Percentiles rank a stretch among this genome's conserved stretches.
Evolutionary conservation across 2,329 filamentous ascomycete species (phyloP).

Genomic region (Arthrinium phaeospermum): DNA sequence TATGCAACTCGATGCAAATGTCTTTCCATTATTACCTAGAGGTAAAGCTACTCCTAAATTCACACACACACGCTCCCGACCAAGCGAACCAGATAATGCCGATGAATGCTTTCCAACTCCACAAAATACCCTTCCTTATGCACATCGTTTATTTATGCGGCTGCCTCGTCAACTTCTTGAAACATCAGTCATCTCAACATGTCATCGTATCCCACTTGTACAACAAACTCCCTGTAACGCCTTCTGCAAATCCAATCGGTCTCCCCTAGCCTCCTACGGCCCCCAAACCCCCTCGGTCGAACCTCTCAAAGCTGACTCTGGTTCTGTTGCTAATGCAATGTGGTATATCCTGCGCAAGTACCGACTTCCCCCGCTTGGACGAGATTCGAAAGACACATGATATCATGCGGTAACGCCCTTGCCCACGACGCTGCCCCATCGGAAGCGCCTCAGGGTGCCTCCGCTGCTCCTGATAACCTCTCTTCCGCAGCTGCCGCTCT

Average conservation of each 20-base stretch:
- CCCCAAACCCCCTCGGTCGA: background rate
- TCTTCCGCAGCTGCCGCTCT: slow-evolving; percentile 54
- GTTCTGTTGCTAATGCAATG: background rate
- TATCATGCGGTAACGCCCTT: slow-evolving; percentile 30
- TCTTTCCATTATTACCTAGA: background rate
- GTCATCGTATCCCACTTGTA: background rate
- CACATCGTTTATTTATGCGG: slow-evolving; percentile 1
- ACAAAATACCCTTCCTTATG: background rate
- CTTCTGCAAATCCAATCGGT: background rate
- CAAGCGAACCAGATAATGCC: background rate
- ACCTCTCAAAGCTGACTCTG: background rate
- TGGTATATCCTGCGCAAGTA: slow-evolving; percentile 4
- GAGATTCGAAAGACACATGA: background rate
- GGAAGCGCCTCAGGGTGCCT: slow-evolving; percentile 57
- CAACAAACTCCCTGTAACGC: background rate
- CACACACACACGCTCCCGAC: background rate
- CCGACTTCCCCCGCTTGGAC: background rate
- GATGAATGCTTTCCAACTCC: background rate
- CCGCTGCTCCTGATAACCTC: slow-evolving; percentile 59
- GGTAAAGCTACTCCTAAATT: background rate
- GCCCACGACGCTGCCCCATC: slow-evolving; percentile 58
- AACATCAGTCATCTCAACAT: slow-evolving; percentile 17
- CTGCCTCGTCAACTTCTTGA: background rate
- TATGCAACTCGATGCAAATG: background rate
- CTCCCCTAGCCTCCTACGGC: background rate